Evolutionary conservation across 1,284 basidiomycete species (phyloP), one percentile per base, ranked within the genome.

Genomic region (Trametes polyzona): DNA sequence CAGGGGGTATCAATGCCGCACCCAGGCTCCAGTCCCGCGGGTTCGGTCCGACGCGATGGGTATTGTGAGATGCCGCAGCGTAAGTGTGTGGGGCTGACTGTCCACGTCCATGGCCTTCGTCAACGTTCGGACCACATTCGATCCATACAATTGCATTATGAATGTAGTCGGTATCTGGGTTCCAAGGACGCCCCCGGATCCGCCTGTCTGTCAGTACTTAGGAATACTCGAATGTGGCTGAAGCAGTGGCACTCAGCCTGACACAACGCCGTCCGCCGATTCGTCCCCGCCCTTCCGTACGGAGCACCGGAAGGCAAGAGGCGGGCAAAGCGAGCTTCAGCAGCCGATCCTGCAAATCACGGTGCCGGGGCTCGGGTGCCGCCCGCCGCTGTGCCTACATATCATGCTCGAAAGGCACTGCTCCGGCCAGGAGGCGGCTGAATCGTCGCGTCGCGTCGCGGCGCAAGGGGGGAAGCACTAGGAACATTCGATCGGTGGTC

Each of bases 401-500:
- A 30, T 21, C 29, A 19, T 32, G 43, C 26, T 41, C 39, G n/a
- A n/a, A n/a, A 11, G 24, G 12, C 12, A 26, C 14, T 24, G 4
- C 16, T 40, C 36, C 3, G 36, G 26, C 36, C 26, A 30, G 39
- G 47, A 48, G 33, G 19, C 35, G 10, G 9, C 23, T 37, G 19
- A 36, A 32, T 36, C 16, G 30, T 26, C 26, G 32, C n/a, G 11
- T 41, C 19, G 19, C 26, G 2, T 29, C 29, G 48, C 48, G 48
- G 48, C 48, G 39, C 48, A 33, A 29, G 29, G 24, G 10, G 23
- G 21, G 37, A 23, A 26, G n/a, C n/a, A n/a, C n/a, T n/a, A 44
- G 35, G n/a, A 27, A 26, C 24, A 52, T 21, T 43, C 51, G 51
- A 44, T 44, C 51, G 21, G 35, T 29, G 41, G 43, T 17, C n/a